phyloP scores from a whole-genome alignment of 257 asterid species.

The Lantana camara region DNA sequence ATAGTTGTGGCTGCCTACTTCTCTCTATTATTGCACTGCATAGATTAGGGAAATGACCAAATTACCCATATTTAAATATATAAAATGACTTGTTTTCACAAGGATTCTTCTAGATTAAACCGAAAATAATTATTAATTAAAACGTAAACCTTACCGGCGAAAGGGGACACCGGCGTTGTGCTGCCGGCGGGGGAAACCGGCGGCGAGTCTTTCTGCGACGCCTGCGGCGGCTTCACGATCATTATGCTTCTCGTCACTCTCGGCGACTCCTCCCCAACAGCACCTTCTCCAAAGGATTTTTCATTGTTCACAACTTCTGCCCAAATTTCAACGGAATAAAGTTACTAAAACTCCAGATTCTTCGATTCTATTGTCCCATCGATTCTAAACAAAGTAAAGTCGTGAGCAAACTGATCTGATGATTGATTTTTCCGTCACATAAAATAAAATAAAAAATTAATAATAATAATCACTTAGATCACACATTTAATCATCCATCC shows the following conservation, averaged over 20 bases:
- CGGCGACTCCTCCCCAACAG: slow-evolving; percentile 52
- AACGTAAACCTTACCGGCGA: slow-evolving; percentile 59
- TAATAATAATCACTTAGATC: too few species aligned
- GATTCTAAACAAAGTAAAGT: too few species aligned
- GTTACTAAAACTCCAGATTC: too few species aligned
- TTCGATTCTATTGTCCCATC: too few species aligned
- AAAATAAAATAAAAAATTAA: too few species aligned
- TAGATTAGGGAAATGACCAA: slow-evolving; percentile 6
- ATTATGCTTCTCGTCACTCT: slow-evolving; percentile 91
- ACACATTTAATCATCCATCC: too few species aligned
- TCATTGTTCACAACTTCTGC: slow-evolving; percentile 41
- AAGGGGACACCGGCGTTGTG: slow-evolving; percentile 94
- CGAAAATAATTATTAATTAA: not conserved
- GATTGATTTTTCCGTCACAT: too few species aligned
- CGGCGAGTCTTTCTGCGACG: slow-evolving; percentile 66
- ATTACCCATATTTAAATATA: slow-evolving; percentile 9
- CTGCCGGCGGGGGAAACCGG: slow-evolving; percentile 84
- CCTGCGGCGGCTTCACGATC: slow-evolving; percentile 73
- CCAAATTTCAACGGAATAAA: not conserved
- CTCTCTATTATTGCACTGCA: slow-evolving; percentile 26
- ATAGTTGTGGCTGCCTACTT: slow-evolving; percentile 26
- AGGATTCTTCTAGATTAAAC: slow-evolving; percentile 29
- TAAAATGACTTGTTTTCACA: not conserved
- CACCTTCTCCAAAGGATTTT: slow-evolving; percentile 47
- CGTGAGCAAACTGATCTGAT: too few species aligned